Evolutionary conservation across 2,329 filamentous ascomycete species (phyloP).

Genomic region (Zymoseptoria pseudotritici): DNA sequence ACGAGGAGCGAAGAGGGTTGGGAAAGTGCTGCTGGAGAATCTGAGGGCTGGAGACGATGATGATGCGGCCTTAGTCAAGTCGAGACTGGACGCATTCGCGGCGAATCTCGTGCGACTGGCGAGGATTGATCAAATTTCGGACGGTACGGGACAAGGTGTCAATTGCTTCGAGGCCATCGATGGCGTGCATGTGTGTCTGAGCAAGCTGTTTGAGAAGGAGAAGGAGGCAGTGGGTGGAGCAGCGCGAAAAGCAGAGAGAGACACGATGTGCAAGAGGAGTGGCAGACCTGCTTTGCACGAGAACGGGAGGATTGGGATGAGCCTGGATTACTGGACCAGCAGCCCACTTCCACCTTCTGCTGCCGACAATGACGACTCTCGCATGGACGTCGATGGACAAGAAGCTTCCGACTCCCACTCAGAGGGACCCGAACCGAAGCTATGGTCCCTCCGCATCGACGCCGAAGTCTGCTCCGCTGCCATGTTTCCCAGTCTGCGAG

Average conservation of each 20-base stretch:
- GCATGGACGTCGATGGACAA: constrained; percentile 29
- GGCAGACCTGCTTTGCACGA: constrained; percentile 66
- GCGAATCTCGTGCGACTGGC: constrained; percentile 64
- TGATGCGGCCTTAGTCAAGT: constrained; percentile 57
- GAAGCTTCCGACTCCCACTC: neutral
- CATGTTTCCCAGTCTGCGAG: constrained; percentile 54
- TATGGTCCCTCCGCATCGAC: constrained; percentile 63
- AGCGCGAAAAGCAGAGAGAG: constrained; percentile 32
- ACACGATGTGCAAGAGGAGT: constrained; percentile 61
- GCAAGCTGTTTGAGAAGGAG: constrained; percentile 65
- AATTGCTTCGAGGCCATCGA: constrained; percentile 72
- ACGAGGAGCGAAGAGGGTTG: constrained; percentile 43
- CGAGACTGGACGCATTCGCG: constrained; percentile 63
- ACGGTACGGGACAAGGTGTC: constrained; percentile 58
- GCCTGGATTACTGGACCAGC: constrained; percentile 63
- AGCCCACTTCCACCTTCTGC: neutral
- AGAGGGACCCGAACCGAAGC: constrained; percentile 19
- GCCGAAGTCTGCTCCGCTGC: constrained; percentile 46
- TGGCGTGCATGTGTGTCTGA: constrained; percentile 63
- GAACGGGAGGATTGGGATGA: constrained; percentile 58
- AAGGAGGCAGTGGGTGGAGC: constrained; percentile 42
- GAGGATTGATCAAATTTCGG: constrained; percentile 51
- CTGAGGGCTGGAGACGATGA: constrained; percentile 48
- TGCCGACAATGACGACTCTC: constrained; percentile 23
- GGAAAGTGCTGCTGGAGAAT: constrained; percentile 58